Evolutionary conservation across 495 filamentous ascomycete genomes (phyloP).

Genomic region (Neurospora intermedia): DNA sequence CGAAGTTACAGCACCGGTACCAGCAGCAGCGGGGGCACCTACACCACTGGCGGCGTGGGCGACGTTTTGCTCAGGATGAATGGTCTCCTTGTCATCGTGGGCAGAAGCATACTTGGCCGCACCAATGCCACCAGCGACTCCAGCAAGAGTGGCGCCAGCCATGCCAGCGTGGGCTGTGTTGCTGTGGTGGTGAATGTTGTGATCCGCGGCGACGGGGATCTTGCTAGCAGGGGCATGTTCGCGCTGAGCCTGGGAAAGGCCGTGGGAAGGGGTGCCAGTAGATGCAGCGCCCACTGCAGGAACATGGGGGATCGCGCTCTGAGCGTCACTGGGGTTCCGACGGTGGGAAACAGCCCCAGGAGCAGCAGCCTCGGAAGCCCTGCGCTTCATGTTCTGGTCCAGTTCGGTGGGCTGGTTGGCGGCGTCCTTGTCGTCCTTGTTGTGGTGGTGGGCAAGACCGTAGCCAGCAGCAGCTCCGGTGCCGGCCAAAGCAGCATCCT

Average conservation of each 20-base stretch:
- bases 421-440: slow-evolving; percentile 4
- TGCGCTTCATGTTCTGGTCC: neutral
- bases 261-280: neutral
- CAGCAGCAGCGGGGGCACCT: neutral
- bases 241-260: neutral
- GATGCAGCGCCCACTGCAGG: neutral
- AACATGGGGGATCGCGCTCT: neutral
- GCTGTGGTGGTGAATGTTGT: neutral
- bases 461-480: slow-evolving; percentile 11
- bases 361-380: neutral
- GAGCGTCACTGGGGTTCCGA: neutral
- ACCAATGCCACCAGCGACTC: neutral
- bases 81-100: neutral
- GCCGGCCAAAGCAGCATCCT: slow-evolving; percentile 19
- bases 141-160: neutral
- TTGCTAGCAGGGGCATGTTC: neutral
- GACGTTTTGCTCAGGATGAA: neutral
- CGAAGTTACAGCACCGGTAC: neutral
- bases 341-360: neutral
- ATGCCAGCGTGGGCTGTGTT: neutral
- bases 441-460: slow-evolving; percentile 13
- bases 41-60: neutral
- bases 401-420: neutral
- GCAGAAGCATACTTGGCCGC: neutral
- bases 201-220: neutral